Conservation (phyloP, 306 rosid species). For the Lithocarpus polystachyus region DNA sequence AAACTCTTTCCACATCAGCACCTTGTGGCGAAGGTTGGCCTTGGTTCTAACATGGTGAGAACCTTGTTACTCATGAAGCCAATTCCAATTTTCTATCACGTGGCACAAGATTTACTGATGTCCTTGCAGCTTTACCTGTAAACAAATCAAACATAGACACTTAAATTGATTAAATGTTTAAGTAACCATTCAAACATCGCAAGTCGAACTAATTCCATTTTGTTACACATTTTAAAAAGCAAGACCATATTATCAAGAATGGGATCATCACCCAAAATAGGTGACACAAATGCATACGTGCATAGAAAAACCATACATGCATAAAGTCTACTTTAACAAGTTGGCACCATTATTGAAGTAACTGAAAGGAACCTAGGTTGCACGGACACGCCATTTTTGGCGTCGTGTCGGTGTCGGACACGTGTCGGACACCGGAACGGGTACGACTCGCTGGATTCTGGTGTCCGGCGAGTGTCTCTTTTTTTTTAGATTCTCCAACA, state of each 20-base stretch:
- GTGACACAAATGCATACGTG: too few species aligned
- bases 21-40: not conserved
- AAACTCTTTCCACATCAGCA: not conserved
- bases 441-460: too few species aligned
- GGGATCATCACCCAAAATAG: too few species aligned
- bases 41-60: not conserved
- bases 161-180: not conserved
- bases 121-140: constrained; percentile 49
- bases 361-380: not conserved
- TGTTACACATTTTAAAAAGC: too few species aligned
- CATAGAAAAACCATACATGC: too few species aligned
- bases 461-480: too few species aligned
- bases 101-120: constrained; percentile 37
- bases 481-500: too few species aligned
- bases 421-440: too few species aligned
- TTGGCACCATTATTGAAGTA: not conserved
- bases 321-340: too few species aligned
- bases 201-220: not conserved
- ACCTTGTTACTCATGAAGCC: constrained; percentile 17
- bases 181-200: not conserved
- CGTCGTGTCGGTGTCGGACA: too few species aligned
- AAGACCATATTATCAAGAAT: too few species aligned
- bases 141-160: constrained; percentile 17
- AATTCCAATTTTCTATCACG: constrained; percentile 37
- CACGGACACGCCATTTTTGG: too few species aligned